Evolutionary conservation across 768 basidiomycete genomes (phyloP).

Genomic region (Mycena vitilis): DNA sequence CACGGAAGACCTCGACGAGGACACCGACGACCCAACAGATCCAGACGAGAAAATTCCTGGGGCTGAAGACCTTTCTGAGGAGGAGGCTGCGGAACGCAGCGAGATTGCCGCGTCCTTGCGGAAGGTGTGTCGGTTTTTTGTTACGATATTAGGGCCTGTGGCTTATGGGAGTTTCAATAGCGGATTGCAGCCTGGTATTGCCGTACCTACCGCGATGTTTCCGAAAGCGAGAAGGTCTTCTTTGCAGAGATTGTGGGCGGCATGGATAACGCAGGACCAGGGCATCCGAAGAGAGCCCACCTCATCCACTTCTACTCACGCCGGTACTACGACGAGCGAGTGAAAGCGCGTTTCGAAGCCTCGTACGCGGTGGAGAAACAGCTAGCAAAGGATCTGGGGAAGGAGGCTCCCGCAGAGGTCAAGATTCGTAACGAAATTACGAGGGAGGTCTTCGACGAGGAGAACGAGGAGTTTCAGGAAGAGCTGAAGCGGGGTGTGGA

Average conservation of each 20-base stretch:
- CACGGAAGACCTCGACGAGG: slow-evolving; percentile 4
- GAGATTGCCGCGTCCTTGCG: background rate
- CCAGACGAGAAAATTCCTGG: background rate
- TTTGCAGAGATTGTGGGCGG: background rate
- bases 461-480: background rate
- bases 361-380: background rate
- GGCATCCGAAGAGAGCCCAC: background rate
- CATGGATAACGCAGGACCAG: background rate
- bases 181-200: slow-evolving; percentile 4
- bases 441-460: background rate
- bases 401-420: background rate
- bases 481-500: background rate
- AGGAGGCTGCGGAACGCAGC: background rate
- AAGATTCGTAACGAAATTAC: slow-evolving; percentile 3
- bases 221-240: background rate
- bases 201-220: background rate
- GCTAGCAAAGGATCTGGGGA: background rate
- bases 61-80: background rate
- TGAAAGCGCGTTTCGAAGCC: slow-evolving; percentile 1
- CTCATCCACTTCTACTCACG: background rate
- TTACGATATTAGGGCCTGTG: too few relatives aligned
- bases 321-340: background rate
- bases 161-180: background rate
- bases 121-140: background rate
- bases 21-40: slow-evolving; percentile 1